Percentiles rank a stretch among this genome's conserved stretches.
phyloP scores from a whole-genome alignment of 2,329 filamentous ascomycete genomes.

The Blastomyces parvus region DNA sequence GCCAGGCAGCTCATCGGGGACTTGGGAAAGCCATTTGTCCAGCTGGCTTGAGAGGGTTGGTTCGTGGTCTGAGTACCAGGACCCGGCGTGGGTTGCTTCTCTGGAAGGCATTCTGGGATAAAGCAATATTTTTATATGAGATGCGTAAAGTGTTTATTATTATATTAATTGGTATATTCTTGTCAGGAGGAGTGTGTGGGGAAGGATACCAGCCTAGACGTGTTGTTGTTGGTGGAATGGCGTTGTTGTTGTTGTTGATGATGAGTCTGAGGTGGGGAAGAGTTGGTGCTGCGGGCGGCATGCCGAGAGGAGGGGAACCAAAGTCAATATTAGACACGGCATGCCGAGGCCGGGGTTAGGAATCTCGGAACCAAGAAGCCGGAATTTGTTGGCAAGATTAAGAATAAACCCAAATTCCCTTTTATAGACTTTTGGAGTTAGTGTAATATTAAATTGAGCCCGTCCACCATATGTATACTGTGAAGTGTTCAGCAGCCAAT shows the following conservation, averaged over 20 bases:
- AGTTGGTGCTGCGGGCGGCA: neutral
- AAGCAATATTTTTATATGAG: too few relatives aligned
- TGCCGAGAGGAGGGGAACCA: neutral
- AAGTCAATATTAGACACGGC: neutral
- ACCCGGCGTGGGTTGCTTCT: slow-evolving; percentile 66
- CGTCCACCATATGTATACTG: too few relatives aligned
- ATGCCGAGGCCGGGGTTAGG: neutral
- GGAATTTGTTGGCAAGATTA: too few relatives aligned
- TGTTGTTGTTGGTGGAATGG: neutral
- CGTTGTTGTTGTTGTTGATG: neutral
- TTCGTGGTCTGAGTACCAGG: slow-evolving; percentile 67
- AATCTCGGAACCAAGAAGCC: too few relatives aligned
- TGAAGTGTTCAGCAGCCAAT: too few relatives aligned
- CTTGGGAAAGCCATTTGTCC: slow-evolving; percentile 61
- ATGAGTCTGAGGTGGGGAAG: neutral
- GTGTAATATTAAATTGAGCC: too few relatives aligned
- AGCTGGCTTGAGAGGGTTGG: slow-evolving; percentile 58
- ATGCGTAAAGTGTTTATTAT: too few relatives aligned
- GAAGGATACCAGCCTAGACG: too few relatives aligned
- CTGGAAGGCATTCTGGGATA: slow-evolving; percentile 33
- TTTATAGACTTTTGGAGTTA: too few relatives aligned
- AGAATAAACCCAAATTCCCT: too few relatives aligned
- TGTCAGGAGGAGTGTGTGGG: too few relatives aligned
- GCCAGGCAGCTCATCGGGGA: slow-evolving; percentile 56
- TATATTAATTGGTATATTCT: too few relatives aligned